phyloP scores from a whole-genome alignment of 108 stramenopile genomes.

The Nitzschia palea region DNA sequence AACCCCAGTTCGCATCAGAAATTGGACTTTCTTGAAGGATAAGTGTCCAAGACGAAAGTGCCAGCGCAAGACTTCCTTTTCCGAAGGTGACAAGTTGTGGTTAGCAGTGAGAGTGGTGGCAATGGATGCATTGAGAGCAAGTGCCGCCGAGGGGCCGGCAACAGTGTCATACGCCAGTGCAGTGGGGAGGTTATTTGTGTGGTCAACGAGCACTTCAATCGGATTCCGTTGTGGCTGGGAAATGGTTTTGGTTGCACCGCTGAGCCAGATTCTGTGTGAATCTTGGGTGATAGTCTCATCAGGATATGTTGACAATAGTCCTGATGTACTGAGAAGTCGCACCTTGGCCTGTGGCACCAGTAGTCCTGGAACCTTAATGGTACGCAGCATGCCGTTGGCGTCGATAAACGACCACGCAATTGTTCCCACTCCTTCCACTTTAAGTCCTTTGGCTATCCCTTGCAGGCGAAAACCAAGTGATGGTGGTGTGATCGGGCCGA shows the following conservation, averaged over 20 bases:
- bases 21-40: background rate
- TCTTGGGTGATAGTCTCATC: conserved; percentile 7
- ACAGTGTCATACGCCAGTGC: no score
- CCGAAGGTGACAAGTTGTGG: conserved; percentile 26
- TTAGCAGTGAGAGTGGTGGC: conserved; percentile 18
- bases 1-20: background rate
- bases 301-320: conserved; percentile 12
- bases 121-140: background rate
- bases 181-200: conserved; percentile 1
- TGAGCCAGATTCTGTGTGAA: background rate
- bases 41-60: conserved; percentile 39
- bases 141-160: background rate
- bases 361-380: conserved; percentile 9
- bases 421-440: background rate
- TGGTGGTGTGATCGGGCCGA: no score
- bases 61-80: conserved; percentile 33
- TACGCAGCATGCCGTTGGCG: background rate
- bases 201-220: conserved; percentile 1
- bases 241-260: background rate
- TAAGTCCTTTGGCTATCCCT: background rate
- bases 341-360: background rate
- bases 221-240: background rate
- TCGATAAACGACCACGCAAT: conserved; percentile 11
- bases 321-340: conserved; percentile 14
- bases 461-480: no score